phyloP scores from a whole-genome alignment of 331 rosid species.

The Dryas integrifolia region DNA sequence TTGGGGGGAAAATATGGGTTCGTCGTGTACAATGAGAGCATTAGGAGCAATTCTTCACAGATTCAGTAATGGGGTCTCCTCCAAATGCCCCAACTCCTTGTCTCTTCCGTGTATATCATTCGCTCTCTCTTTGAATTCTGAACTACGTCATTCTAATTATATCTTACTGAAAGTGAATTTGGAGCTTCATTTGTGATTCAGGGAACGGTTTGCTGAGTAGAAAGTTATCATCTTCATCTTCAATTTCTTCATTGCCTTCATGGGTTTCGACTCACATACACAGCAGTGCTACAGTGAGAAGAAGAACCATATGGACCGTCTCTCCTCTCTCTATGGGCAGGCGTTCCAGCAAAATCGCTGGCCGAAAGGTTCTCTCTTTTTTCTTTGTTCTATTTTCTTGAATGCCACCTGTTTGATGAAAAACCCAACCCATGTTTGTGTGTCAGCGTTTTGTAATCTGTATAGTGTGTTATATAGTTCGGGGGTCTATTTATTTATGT shows the following conservation, averaged over 20 bases:
- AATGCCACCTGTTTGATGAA: conserved; percentile 48
- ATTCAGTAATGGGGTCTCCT: conserved; percentile 38
- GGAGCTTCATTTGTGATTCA: conserved; percentile 31
- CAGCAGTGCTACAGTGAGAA: conserved; percentile 31
- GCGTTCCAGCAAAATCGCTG: conserved; percentile 90
- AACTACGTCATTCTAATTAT: neutral
- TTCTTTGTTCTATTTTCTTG: conserved; percentile 13
- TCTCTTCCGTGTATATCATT: conserved; percentile 33
- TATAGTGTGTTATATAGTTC: neutral
- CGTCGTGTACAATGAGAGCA: conserved; percentile 41
- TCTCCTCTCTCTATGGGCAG: conserved; percentile 83
- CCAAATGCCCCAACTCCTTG: conserved; percentile 32
- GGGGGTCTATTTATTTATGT: neutral
- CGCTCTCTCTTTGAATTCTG: conserved; percentile 9
- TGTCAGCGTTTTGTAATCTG: neutral
- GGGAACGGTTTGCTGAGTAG: conserved; percentile 40
- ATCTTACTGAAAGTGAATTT: neutral
- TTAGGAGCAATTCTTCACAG: conserved; percentile 44
- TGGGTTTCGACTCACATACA: conserved; percentile 17
- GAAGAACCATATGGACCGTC: conserved; percentile 60
- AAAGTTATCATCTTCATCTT: conserved; percentile 35
- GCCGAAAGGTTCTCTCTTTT: conserved; percentile 62
- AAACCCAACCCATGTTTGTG: conserved; percentile 16
- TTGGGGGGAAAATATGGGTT: conserved; percentile 17
- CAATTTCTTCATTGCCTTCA: conserved; percentile 23